Evolutionary conservation across 2,329 filamentous ascomycete genomes (phyloP), one percentile per base, ranked within the genome.

Genomic region (Sclerotinia spermophila): DNA sequence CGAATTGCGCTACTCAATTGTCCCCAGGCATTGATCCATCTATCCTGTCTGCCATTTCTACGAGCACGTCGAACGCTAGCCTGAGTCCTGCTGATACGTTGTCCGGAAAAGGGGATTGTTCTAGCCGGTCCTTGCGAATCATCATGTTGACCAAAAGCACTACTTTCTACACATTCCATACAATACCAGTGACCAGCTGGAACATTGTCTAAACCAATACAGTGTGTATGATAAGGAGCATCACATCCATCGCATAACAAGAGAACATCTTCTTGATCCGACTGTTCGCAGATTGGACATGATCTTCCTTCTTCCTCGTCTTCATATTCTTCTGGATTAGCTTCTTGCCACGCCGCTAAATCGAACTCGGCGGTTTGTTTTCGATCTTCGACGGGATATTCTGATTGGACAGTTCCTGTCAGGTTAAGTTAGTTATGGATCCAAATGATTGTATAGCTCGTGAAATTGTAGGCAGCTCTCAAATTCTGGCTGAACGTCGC

Each of bases 201-300:
- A 70, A 97, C 88, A 68, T 85, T 83, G 72, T 94, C 90, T 65
- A 97, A 86, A 45, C 92, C 94, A 72, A 97, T 88, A 81, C 96
- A 99, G 80, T 96, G 92, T 62, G 94, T 94, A 81, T 99, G 96
- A 77, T 95, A 97, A 58, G 92, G 88, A 45, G 90, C 90, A 83
- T 97, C 91, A 83, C 96, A 99, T 78, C 89, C 90, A 80, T 97
- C 94, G 82, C 96, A 99, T 72, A 97, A 88, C 75, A 98, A 89
- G 67, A 97, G 86, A 27, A 94, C 86, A 74, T 96, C 92, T 80
- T 96, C 92, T 76, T 95, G 89, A 75, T 96, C 93, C 75, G 89
- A 85, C 66, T 89, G 87, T 73, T 91, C 90, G 83, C 96, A 99
- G 66, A 97, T 86, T 66, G 93, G 91, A 81, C 96, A 99, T 27